Conservation (phyloP, 371 early-diverging fungal species). For the Dentiscutata heterogama region DNA sequence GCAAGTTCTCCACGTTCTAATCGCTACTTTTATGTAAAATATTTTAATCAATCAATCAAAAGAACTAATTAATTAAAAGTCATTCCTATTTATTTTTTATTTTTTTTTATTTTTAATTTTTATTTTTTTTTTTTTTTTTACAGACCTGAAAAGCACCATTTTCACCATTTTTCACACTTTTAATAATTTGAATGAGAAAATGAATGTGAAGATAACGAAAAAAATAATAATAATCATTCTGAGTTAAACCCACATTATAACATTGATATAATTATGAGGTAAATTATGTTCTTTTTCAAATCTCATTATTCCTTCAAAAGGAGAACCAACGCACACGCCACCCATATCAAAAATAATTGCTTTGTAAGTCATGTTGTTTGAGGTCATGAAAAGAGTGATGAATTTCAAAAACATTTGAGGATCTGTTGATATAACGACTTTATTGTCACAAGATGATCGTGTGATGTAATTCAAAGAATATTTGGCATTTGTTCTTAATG, state of each 20-base stretch:
- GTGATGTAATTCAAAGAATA: no score
- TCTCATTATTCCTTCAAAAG: conserved; percentile 78
- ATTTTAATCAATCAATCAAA: background rate
- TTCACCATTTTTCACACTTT: conserved; percentile 63
- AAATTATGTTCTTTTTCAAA: conserved; percentile 73
- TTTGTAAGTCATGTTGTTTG: conserved; percentile 49
- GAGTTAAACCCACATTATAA: conserved; percentile 69
- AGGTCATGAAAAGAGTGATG: no score
- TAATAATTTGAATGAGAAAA: no score
- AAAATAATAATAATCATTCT: background rate
- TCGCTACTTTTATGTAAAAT: conserved; percentile 56
- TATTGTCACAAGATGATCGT: no score
- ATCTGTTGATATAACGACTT: no score
- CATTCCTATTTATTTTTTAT: background rate
- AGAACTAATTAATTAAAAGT: background rate
- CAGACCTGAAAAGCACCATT: conserved; percentile 74
- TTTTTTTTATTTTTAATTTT: no score
- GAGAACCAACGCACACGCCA: conserved; percentile 86
- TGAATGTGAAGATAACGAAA: background rate
- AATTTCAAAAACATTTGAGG: no score
- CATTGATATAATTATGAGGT: conserved; percentile 86
- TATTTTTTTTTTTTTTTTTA: no score
- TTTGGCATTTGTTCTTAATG: no score
- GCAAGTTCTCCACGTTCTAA: conserved; percentile 80
- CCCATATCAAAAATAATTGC: conserved; percentile 86